Percentiles rank a stretch among this genome's conserved stretches.
These are phyloP conservation scores for Pyricularia sp. DNA, from an alignment of 2,329 filamentous ascomycete genomes.

Conservation along the genomic window DNA sequence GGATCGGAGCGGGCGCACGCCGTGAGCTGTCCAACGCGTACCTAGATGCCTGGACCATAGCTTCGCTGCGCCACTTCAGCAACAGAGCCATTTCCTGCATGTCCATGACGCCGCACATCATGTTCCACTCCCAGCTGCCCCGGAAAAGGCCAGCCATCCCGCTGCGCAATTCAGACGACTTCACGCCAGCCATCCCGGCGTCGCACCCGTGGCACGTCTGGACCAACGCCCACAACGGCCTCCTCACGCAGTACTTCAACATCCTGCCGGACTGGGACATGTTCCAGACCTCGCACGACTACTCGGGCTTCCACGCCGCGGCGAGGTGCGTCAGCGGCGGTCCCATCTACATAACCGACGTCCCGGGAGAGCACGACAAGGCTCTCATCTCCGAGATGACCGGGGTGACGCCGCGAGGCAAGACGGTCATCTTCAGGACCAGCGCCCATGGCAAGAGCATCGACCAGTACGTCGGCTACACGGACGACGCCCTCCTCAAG, in stretches of 20 bases:
- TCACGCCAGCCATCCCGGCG: slow-evolving; percentile 72
- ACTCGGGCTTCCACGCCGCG: slow-evolving; percentile 79
- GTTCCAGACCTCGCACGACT: slow-evolving; percentile 57
- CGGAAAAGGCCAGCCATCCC: slow-evolving; percentile 64
- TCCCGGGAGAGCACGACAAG: slow-evolving; percentile 71
- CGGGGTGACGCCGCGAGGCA: slow-evolving; percentile 59
- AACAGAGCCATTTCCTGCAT: slow-evolving; percentile 84
- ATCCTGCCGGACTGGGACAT: slow-evolving; percentile 75
- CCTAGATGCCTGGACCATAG: slow-evolving; percentile 77
- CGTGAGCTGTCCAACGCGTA: slow-evolving; percentile 64
- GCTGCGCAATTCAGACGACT: slow-evolving; percentile 83
- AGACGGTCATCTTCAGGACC: slow-evolving; percentile 74
- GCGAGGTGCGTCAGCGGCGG: slow-evolving; percentile 84
- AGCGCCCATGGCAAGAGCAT: slow-evolving; percentile 63
- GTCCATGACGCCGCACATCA: slow-evolving; percentile 77
- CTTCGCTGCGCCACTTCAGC: slow-evolving; percentile 68
- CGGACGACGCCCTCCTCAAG: slow-evolving; percentile 65
- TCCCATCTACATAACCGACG: slow-evolving; percentile 89
- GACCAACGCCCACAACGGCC: slow-evolving; percentile 80
- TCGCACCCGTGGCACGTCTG: slow-evolving; percentile 95
- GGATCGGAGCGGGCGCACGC: slow-evolving; percentile 60
- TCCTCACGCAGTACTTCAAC: slow-evolving; percentile 79
- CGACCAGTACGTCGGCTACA: slow-evolving; percentile 66
- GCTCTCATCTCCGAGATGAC: slow-evolving; percentile 73
- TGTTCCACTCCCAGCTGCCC: slow-evolving; percentile 78